These are phyloP conservation scores for Eleusine indica DNA, from an alignment of 176 grass and related monocot genomes.

Conservation along the genomic window DNA sequence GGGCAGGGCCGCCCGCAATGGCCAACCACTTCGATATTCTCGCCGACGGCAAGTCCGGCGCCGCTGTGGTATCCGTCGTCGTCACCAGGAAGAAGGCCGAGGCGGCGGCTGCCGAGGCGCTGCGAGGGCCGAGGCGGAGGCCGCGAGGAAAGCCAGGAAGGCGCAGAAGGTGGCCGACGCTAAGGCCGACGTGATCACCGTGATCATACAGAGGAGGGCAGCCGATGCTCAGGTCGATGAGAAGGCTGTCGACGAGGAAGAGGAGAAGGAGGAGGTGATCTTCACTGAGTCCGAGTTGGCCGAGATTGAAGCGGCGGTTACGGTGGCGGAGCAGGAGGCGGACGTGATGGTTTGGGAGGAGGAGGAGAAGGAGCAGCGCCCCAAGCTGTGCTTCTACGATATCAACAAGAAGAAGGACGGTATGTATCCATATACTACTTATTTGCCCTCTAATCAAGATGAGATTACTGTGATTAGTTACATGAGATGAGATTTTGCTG, in stretches of 20 bases:
- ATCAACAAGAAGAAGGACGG: background rate
- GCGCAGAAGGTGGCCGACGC: background rate
- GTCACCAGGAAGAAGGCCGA: background rate
- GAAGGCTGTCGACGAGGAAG: too few relatives aligned
- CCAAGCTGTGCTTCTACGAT: background rate
- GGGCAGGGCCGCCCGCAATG: constrained; percentile 26
- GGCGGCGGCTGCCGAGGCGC: background rate
- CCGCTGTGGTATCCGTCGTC: constrained; percentile 36
- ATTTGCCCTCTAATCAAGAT: too few relatives aligned
- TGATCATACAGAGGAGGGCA: background rate
- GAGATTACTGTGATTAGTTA: background rate
- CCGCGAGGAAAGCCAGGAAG: background rate
- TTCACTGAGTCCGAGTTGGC: too few relatives aligned
- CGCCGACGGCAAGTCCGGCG: constrained; percentile 39
- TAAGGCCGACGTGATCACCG: background rate
- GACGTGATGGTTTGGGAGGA: too few relatives aligned
- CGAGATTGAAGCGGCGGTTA: background rate
- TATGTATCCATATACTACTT: background rate
- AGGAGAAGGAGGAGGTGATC: too few relatives aligned
- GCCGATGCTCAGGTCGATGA: background rate
- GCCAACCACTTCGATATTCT: constrained; percentile 34
- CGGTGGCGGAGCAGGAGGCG: background rate
- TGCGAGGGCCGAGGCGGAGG: background rate
- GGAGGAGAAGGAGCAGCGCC: background rate
- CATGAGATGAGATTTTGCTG: too few relatives aligned